Conservation (phyloP, 768 basidiomycete species). For the Trichaptum fuscoviolaceum region DNA sequence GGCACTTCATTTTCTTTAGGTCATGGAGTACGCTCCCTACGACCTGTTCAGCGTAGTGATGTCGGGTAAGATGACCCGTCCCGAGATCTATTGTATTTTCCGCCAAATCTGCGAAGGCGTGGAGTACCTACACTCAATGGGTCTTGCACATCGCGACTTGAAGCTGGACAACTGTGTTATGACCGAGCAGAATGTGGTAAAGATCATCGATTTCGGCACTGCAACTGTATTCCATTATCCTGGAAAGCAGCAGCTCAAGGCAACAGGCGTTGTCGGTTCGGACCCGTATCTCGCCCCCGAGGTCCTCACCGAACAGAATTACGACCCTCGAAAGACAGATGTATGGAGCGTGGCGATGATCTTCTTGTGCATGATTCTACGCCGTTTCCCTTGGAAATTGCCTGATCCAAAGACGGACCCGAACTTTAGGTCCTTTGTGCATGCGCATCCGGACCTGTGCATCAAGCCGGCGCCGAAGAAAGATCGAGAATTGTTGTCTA, state of each 20-base stretch:
- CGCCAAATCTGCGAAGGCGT: constrained; percentile 98
- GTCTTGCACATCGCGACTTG: constrained; percentile 96
- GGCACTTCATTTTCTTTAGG: constrained; percentile 38
- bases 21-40: constrained; percentile 99
- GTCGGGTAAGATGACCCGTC: constrained; percentile 97
- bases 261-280: constrained; percentile 90
- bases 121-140: constrained; percentile 95
- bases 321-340: constrained; percentile 96
- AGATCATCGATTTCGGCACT: constrained; percentile 99
- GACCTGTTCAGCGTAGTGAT: constrained; percentile 99
- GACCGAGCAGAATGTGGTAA: constrained; percentile 91
- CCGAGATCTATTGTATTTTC: constrained; percentile 98
- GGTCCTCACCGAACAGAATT: constrained; percentile 71
- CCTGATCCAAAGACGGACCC: constrained; percentile 92
- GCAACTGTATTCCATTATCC: constrained; percentile 99
- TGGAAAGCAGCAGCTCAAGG: constrained; percentile 71
- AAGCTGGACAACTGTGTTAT: constrained; percentile 99
- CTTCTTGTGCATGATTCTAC: constrained; percentile 97
- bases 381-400: constrained; percentile 98
- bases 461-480: constrained; percentile 28
- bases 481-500: constrained; percentile 15
- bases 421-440: constrained; percentile 86
- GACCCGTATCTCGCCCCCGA: constrained; percentile 99
- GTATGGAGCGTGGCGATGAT: constrained; percentile 99
- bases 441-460: constrained; percentile 85